A percentile compares a stretch with the other conserved stretches of the same genome.
phyloP scores from a whole-genome alignment of 176 grass and related monocot genomes.

The Ensete glaucum region DNA sequence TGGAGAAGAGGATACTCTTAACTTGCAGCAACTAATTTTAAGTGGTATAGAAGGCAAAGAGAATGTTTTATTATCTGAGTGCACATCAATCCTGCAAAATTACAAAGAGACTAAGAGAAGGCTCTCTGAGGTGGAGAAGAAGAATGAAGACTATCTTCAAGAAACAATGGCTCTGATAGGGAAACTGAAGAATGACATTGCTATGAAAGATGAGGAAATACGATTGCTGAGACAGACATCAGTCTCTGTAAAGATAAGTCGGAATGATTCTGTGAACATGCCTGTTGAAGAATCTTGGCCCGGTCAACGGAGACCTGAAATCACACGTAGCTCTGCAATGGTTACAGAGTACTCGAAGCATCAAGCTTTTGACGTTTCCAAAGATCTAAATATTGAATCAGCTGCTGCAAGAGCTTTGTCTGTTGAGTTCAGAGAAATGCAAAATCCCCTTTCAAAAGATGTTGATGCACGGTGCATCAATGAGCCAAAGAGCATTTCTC shows the following conservation, averaged over 20 bases:
- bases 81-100: constrained; percentile 50
- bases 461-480: neutral
- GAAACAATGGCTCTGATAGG: constrained; percentile 45
- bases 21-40: constrained; percentile 41
- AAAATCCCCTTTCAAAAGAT: neutral
- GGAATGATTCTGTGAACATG: constrained; percentile 1
- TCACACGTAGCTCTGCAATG: neutral
- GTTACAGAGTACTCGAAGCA: neutral
- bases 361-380: neutral
- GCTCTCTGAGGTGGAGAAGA: constrained; percentile 49
- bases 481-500: constrained; percentile 22
- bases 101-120: constrained; percentile 38
- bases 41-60: constrained; percentile 50
- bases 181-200: constrained; percentile 71
- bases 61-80: constrained; percentile 48
- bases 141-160: constrained; percentile 55
- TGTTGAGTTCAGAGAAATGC: neutral
- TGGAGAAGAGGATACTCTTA: constrained; percentile 28
- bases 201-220: constrained; percentile 70
- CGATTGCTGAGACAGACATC: constrained; percentile 32
- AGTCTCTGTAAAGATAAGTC: constrained; percentile 29
- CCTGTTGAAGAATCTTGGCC: neutral
- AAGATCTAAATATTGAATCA: constrained; percentile 5
- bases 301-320: neutral
- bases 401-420: constrained; percentile 1